Percentiles rank a stretch among this genome's conserved stretches.
Evolutionary conservation across 257 asterid genomes (phyloP).

Genomic region (Solanum rostratum): DNA sequence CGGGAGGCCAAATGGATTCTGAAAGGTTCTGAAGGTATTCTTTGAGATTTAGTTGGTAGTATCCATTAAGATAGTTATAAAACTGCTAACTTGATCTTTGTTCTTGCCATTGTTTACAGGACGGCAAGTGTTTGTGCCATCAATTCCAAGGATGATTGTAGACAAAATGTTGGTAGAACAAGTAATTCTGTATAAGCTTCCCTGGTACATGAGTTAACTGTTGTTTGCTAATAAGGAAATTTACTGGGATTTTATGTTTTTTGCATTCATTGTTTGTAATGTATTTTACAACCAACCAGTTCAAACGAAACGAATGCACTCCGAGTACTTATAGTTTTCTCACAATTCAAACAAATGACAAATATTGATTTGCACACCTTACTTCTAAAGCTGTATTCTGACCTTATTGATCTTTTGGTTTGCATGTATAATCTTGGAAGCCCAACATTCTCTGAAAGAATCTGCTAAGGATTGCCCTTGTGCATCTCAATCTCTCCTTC

Average conservation of each 20-base stretch:
- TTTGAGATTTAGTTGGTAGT: neutral
- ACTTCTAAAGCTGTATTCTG: conserved; percentile 1
- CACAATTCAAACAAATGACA: neutral
- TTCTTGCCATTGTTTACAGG: conserved; percentile 30
- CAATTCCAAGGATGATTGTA: conserved; percentile 62
- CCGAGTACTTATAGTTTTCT: conserved; percentile 41
- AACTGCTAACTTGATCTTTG: neutral
- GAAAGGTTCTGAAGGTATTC: conserved; percentile 65
- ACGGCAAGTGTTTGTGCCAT: conserved; percentile 60
- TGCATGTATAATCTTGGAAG: conserved; percentile 25
- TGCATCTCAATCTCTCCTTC: conserved; percentile 53
- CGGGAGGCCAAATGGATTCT: conserved; percentile 88
- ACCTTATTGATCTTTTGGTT: conserved; percentile 14
- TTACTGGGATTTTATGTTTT: conserved; percentile 1
- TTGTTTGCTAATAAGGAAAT: neutral
- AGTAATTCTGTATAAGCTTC: conserved; percentile 24
- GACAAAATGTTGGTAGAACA: conserved; percentile 68
- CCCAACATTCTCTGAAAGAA: conserved; percentile 59
- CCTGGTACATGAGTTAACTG: neutral
- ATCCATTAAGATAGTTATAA: neutral
- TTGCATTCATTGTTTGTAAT: conserved; percentile 68
- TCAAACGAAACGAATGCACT: conserved; percentile 69
- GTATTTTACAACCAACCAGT: conserved; percentile 87
- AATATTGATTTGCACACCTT: neutral
- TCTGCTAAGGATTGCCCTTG: conserved; percentile 69